phyloP scores from a whole-genome alignment of 2,329 filamentous ascomycete genomes.

The Claviceps sp. region DNA sequence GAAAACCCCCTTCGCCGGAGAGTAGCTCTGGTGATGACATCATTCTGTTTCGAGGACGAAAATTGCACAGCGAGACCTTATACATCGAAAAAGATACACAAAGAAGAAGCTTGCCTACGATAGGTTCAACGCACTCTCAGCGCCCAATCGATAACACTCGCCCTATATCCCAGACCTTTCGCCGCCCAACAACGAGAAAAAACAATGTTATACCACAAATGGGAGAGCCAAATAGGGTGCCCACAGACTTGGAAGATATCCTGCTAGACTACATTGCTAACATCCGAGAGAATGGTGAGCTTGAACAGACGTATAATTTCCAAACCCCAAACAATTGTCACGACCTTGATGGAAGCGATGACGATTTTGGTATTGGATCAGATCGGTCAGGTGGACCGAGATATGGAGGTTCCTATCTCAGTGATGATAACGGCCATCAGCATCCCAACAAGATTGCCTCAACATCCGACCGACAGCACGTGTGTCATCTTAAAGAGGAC shows the following conservation, averaged over 20 bases:
- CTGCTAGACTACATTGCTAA: constrained; percentile 62
- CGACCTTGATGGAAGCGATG: constrained; percentile 16
- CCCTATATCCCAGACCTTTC: not conserved
- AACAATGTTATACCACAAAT: not conserved
- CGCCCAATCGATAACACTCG: not conserved
- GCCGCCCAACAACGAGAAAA: not conserved
- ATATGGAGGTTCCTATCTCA: not conserved
- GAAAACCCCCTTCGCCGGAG: constrained; percentile 11
- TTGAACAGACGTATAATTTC: constrained; percentile 44
- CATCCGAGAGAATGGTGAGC: constrained; percentile 36
- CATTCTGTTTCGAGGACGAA: constrained; percentile 51
- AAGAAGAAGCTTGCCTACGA: not conserved
- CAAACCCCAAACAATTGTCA: constrained; percentile 40
- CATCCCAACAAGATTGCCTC: not conserved
- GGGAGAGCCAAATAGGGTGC: not conserved
- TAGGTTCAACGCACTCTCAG: not conserved
- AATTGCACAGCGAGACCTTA: constrained; percentile 10
- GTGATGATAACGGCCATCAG: not conserved
- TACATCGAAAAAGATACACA: not conserved
- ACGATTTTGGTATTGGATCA: constrained; percentile 4
- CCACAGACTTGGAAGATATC: constrained; percentile 34
- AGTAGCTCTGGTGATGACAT: constrained; percentile 50
- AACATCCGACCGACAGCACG: not conserved
- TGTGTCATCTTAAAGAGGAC: not conserved
- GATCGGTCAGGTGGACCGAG: not conserved